Conservation (phyloP, 2,329 filamentous ascomycete species). For the Sporothrix inflata region DNA sequence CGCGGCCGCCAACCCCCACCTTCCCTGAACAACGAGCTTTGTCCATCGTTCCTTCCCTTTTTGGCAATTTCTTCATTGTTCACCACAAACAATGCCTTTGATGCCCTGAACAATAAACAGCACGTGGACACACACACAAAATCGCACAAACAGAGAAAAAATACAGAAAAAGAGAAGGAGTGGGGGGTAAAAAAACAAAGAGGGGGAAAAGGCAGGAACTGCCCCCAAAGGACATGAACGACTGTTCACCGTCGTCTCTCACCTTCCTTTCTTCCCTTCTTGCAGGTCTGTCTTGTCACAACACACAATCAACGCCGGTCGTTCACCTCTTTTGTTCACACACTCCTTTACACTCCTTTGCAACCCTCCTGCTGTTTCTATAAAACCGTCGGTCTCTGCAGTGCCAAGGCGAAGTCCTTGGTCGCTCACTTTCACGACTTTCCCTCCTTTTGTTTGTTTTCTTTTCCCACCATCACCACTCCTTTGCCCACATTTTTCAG, state of each 20-base stretch:
- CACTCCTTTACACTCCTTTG: slow-evolving; percentile 16
- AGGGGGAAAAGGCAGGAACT: slow-evolving; percentile 15
- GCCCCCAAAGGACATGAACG: slow-evolving; percentile 4
- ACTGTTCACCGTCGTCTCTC: slow-evolving; percentile 20
- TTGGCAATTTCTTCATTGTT: slow-evolving; percentile 17
- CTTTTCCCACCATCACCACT: not conserved
- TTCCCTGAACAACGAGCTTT: slow-evolving; percentile 24
- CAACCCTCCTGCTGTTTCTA: not conserved
- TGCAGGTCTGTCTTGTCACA: slow-evolving; percentile 31
- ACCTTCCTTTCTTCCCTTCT: slow-evolving; percentile 18
- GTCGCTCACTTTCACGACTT: not conserved
- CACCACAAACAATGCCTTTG: slow-evolving; percentile 24
- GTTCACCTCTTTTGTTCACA: slow-evolving; percentile 28
- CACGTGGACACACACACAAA: slow-evolving; percentile 22
- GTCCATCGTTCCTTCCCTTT: slow-evolving; percentile 28
- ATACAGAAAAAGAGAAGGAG: not conserved
- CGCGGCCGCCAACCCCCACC: slow-evolving; percentile 1
- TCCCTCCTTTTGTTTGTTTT: slow-evolving; percentile 1
- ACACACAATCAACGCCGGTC: slow-evolving; percentile 27
- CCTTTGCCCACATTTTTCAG: not conserved
- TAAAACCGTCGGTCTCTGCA: slow-evolving; percentile 4
- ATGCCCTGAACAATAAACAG: slow-evolving; percentile 16
- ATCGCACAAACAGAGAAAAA: not conserved
- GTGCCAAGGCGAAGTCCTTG: slow-evolving; percentile 1
- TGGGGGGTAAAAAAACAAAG: not conserved